Conservation (phyloP, 2,329 filamentous ascomycete genomes). For the Biscogniauxia sp. region DNA sequence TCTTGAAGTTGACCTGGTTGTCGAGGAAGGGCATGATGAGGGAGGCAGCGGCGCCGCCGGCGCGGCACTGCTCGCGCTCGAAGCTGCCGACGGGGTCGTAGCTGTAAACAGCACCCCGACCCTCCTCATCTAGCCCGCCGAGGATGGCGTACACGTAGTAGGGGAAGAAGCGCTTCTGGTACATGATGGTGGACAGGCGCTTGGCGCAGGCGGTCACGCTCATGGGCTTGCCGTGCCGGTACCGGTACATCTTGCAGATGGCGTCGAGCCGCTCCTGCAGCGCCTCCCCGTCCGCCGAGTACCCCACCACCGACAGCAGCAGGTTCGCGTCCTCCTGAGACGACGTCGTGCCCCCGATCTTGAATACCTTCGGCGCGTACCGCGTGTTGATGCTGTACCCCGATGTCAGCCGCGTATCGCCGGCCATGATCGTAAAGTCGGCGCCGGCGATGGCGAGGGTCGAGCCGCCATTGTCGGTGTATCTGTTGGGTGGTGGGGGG, state of each 20-base stretch:
- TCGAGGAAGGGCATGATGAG: constrained; percentile 99
- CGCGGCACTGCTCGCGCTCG: constrained; percentile 93
- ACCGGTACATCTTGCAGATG: constrained; percentile 98
- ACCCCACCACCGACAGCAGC: constrained; percentile 90
- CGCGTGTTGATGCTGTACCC: constrained; percentile 99
- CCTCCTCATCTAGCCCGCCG: constrained; percentile 90
- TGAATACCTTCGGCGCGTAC: constrained; percentile 93
- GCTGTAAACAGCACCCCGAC: constrained; percentile 89
- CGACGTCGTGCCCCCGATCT: constrained; percentile 86
- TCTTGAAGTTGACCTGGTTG: constrained; percentile 99
- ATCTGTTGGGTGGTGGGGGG: constrained; percentile 50
- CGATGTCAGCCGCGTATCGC: constrained; percentile 91
- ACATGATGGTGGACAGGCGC: constrained; percentile 90
- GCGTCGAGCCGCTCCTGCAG: constrained; percentile 91
- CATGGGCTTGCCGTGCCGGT: constrained; percentile 97
- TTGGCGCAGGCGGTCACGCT: constrained; percentile 91
- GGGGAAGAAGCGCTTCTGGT: constrained; percentile 97
- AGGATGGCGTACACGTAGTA: constrained; percentile 97
- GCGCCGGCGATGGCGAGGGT: constrained; percentile 91
- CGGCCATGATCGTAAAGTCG: constrained; percentile 94
- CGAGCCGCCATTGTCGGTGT: constrained; percentile 96
- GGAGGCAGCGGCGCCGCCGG: constrained; percentile 86
- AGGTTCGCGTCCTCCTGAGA: constrained; percentile 83
- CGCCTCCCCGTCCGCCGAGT: constrained; percentile 90
- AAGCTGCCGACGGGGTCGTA: constrained; percentile 98